Evolutionary conservation across 2,329 filamentous ascomycete genomes (phyloP).

Genomic region (Fusarium citri): DNA sequence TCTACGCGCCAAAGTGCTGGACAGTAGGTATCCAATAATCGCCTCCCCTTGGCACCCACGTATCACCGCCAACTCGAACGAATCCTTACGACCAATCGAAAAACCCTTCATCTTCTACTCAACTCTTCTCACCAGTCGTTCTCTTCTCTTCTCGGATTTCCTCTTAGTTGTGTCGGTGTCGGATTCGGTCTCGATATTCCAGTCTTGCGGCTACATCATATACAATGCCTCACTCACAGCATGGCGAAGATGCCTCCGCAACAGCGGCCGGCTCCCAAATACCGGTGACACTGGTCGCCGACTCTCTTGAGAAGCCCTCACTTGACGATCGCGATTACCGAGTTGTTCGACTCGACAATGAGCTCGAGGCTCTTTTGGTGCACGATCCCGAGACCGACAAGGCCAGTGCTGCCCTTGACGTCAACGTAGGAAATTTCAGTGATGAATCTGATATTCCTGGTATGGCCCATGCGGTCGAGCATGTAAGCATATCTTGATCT

Average conservation of each 20-base stretch:
- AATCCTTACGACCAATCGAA: constrained; percentile 30
- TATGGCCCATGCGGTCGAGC: constrained; percentile 96
- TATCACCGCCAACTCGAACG: constrained; percentile 28
- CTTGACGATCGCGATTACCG: constrained; percentile 89
- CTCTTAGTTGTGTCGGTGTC: constrained; percentile 17
- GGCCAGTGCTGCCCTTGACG: constrained; percentile 93
- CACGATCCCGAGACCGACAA: constrained; percentile 97
- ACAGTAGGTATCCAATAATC: constrained; percentile 23
- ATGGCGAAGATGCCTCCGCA: constrained; percentile 39
- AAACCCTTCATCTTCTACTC: constrained; percentile 14
- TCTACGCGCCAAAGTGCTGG: constrained; percentile 6
- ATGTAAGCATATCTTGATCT: constrained; percentile 61
- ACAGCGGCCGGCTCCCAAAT: constrained; percentile 44
- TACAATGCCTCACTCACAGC: constrained; percentile 50
- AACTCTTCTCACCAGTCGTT: constrained; percentile 16
- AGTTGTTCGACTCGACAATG: constrained; percentile 85
- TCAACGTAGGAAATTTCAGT: constrained; percentile 95
- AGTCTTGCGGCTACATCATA: constrained; percentile 27
- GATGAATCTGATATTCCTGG: constrained; percentile 92
- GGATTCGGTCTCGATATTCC: constrained; percentile 16
- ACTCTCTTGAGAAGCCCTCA: constrained; percentile 82
- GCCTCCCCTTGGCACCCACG: constrained; percentile 13
- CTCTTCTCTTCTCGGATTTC: constrained; percentile 18
- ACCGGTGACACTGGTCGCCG: constrained; percentile 64
- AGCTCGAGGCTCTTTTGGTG: constrained; percentile 90